Evolutionary conservation across 345 rosid genomes (phyloP).

Genomic region (Eucalyptus tenuipes): DNA sequence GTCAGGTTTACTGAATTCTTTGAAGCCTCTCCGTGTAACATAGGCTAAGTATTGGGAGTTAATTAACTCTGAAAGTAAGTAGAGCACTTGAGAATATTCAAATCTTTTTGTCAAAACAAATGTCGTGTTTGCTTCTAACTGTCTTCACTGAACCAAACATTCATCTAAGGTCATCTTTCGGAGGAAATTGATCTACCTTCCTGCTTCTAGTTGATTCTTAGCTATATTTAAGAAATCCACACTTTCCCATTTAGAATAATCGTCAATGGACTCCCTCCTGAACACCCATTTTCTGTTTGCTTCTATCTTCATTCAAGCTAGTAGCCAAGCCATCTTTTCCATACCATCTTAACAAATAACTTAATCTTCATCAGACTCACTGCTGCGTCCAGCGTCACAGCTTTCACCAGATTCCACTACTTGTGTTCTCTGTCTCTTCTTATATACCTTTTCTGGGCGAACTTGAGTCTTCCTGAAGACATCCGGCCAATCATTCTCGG

Average conservation of each 20-base stretch:
- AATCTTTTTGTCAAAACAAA: too few species aligned
- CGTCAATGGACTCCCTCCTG: background rate
- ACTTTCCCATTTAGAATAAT: background rate
- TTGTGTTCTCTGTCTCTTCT: slow-evolving; percentile 35
- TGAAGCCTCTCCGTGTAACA: too few species aligned
- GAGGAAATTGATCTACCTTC: too few species aligned
- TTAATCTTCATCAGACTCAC: slow-evolving; percentile 23
- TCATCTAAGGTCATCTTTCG: too few species aligned
- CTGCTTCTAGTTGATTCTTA: background rate
- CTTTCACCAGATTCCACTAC: slow-evolving; percentile 45
- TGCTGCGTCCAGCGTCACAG: slow-evolving; percentile 23
- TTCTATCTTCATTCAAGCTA: background rate
- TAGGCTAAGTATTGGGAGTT: too few species aligned
- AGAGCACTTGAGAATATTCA: too few species aligned
- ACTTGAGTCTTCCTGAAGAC: slow-evolving; percentile 9
- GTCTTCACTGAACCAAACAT: too few species aligned
- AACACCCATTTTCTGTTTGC: background rate
- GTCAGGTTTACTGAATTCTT: too few species aligned
- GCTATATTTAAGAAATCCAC: background rate
- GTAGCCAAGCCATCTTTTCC: slow-evolving; percentile 4
- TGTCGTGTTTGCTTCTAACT: too few species aligned
- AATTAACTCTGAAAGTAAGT: too few species aligned
- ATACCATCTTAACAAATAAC: slow-evolving; percentile 16
- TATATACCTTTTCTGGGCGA: slow-evolving; percentile 16
- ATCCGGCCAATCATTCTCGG: slow-evolving; percentile 7